Conservation (phyloP, 768 basidiomycete genomes). For the Megacollybia marginata region DNA sequence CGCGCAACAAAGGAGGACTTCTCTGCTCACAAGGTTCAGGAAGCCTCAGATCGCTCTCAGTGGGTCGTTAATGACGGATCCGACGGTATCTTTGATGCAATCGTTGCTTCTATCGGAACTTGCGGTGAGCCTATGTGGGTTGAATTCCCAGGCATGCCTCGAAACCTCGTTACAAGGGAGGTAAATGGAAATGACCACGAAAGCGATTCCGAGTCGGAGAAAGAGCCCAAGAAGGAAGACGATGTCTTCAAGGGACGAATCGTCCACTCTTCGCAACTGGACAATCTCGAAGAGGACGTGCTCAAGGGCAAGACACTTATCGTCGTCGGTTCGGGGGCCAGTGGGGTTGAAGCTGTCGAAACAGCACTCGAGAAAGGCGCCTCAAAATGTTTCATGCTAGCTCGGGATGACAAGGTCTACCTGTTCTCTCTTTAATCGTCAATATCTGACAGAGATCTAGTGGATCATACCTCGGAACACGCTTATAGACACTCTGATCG, state of each 20-base stretch:
- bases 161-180: slow-evolving; percentile 8
- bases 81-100: slow-evolving; percentile 42
- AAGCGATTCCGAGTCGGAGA: neutral
- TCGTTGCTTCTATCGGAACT: slow-evolving; percentile 42
- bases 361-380: slow-evolving; percentile 26
- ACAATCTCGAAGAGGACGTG: slow-evolving; percentile 22
- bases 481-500: slow-evolving; percentile 37
- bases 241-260: slow-evolving; percentile 29
- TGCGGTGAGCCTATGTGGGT: slow-evolving; percentile 41
- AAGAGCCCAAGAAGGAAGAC: slow-evolving; percentile 5
- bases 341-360: slow-evolving; percentile 40
- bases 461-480: slow-evolving; percentile 45
- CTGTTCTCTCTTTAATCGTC: slow-evolving; percentile 9
- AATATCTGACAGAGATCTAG: slow-evolving; percentile 12
- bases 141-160: slow-evolving; percentile 35
- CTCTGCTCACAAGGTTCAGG: neutral
- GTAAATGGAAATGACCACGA: neutral
- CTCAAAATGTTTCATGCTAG: slow-evolving; percentile 27
- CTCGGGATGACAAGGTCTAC: slow-evolving; percentile 28
- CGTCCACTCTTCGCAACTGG: slow-evolving; percentile 41
- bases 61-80: slow-evolving; percentile 43
- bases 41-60: slow-evolving; percentile 13
- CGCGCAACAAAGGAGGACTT: slow-evolving; percentile 11
- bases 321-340: slow-evolving; percentile 35
- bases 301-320: slow-evolving; percentile 11